Base-by-base conservation (phyloP, 2,329 filamentous ascomycete genomes). In the Aspergillus flavus region DNA sequence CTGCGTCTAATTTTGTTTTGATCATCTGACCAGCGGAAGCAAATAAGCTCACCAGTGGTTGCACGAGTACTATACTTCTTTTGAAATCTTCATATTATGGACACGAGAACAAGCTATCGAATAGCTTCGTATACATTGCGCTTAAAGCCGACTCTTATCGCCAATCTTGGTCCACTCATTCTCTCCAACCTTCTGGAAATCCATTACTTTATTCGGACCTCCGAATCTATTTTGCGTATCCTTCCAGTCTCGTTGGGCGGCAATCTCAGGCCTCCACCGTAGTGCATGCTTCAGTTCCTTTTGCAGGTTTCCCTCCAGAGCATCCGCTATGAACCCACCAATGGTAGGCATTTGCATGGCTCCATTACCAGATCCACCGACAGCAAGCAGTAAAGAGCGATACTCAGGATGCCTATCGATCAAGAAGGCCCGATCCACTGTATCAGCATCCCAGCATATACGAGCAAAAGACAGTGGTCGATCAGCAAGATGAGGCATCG, bases 361-460 rank as follows among this genome's bases (percentile, higher is more conserved):
- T 3, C 81, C 84, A 67, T 86, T 82, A 1, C 84, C 84, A 34
- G 81, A 84, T 0, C 79, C 85, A 6, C 84, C 84, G 4, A 82
- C 79, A 4, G 81, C 84, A 19, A 86, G 68, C 3, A 84, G 70
- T 26, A 85, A 68, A 30, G 76, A 79, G 41, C 71, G 64, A 57
- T 79, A 73, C 12, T 78, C 72, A 0, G 84, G 82, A 70, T 86
- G 84, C 34, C 73, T 72, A 58, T 81, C 81, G 60, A 87, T 85
- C 21, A 87, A 69, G 61, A 86, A 87, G 23, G 81, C 76, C 3
- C 84, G 79, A 69, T 87, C 83, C 0, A 81, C 79, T 0, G 84
- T 87, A 67, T 87, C 85, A 0, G 84, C 81, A 67, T 84, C 85
- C 85, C 85, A 87, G 72, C 84, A 87, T 36, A 87, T 82, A 19